These are phyloP conservation scores for Penicillium bialowiezense DNA, from an alignment of 495 filamentous ascomycete species.

Conservation along the genomic window DNA sequence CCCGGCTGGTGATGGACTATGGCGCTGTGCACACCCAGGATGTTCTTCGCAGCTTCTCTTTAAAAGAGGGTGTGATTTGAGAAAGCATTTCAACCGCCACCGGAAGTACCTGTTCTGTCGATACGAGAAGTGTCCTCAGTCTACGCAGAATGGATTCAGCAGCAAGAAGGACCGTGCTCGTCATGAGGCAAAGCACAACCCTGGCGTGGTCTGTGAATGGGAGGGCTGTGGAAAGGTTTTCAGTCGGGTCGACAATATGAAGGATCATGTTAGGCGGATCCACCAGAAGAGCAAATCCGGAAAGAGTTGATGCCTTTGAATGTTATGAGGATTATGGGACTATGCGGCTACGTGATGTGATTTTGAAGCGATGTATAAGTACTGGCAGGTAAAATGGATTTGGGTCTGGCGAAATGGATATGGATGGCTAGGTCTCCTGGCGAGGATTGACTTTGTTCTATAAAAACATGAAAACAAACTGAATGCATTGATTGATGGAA, in stretches of 20 bases:
- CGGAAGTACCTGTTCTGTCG: slow-evolving; percentile 63
- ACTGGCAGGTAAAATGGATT: not conserved
- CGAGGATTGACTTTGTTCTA: not conserved
- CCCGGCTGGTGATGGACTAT: slow-evolving; percentile 32
- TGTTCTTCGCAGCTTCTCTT: slow-evolving; percentile 57
- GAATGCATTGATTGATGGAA: no score
- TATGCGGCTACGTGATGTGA: not conserved
- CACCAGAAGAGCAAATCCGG: slow-evolving; percentile 21
- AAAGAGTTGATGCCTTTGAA: not conserved
- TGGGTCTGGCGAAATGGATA: not conserved
- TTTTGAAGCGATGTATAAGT: not conserved
- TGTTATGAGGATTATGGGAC: not conserved
- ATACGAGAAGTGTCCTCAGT: slow-evolving; percentile 57
- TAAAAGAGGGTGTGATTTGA: slow-evolving; percentile 59
- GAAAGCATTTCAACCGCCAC: slow-evolving; percentile 64
- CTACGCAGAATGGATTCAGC: slow-evolving; percentile 55
- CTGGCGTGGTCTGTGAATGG: slow-evolving; percentile 56
- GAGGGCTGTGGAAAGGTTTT: slow-evolving; percentile 57
- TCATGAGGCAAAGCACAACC: slow-evolving; percentile 64
- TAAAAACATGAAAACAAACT: not conserved
- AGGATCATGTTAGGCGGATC: slow-evolving; percentile 52
- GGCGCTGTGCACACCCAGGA: slow-evolving; percentile 56
- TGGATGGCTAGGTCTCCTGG: not conserved
- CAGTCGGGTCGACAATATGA: slow-evolving; percentile 65
- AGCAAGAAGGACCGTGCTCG: slow-evolving; percentile 62